These are phyloP conservation scores for Dryadomyces quercus-mongolicae DNA, from an alignment of 2,329 filamentous ascomycete species.

Conservation along the genomic window DNA sequence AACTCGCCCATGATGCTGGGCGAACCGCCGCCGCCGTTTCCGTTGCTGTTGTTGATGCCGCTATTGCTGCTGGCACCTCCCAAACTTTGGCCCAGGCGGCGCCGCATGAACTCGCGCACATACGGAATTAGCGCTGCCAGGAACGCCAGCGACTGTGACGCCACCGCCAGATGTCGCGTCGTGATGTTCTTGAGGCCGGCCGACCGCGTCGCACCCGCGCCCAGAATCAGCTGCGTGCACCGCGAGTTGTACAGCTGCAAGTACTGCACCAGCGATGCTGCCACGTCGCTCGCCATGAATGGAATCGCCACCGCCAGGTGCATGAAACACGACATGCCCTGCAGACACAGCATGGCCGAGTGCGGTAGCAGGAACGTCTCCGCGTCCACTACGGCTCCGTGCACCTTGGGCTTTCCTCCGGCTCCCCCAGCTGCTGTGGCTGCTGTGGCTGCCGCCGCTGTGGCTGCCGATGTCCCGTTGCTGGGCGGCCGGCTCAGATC, in stretches of 20 bases:
- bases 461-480: not conserved
- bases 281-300: constrained; percentile 77
- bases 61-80: not conserved
- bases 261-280: constrained; percentile 68
- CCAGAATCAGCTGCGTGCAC: constrained; percentile 90
- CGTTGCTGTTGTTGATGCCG: constrained; percentile 20
- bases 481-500: not conserved
- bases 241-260: constrained; percentile 91
- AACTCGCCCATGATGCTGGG: constrained; percentile 65
- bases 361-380: constrained; percentile 78
- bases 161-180: constrained; percentile 85
- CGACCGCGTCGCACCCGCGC: constrained; percentile 78
- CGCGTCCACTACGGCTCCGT: constrained; percentile 67
- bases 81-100: constrained; percentile 37
- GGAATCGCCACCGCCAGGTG: constrained; percentile 76
- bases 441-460: not conserved
- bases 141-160: constrained; percentile 80
- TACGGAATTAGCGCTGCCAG: constrained; percentile 80
- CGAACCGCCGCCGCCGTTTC: constrained; percentile 42
- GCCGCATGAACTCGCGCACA: constrained; percentile 78
- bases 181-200: constrained; percentile 94
- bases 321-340: constrained; percentile 71
- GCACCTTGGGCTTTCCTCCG: constrained; percentile 47
- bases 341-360: constrained; percentile 70
- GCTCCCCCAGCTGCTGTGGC: constrained; percentile 11